Evolutionary conservation across 2,329 filamentous ascomycete species (phyloP).

Genomic region (Cercospora zeae-maydis): DNA sequence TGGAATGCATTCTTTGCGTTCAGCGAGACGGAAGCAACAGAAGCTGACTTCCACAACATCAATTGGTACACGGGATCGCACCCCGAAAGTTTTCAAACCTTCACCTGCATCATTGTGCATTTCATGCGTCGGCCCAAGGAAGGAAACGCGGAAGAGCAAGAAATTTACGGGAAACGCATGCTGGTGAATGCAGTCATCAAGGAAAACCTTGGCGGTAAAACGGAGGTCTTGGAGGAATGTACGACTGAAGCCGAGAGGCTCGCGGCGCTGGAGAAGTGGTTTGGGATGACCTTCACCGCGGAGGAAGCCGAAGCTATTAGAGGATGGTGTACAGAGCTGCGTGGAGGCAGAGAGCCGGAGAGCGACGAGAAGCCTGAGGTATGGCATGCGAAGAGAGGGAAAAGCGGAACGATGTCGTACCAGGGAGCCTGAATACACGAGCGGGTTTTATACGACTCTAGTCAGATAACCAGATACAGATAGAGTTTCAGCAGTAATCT

Average conservation of each 20-base stretch:
- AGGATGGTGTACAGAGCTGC: conserved; percentile 26
- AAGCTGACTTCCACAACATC: conserved; percentile 57
- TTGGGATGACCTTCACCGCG: conserved; percentile 42
- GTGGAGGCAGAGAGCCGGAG: not conserved
- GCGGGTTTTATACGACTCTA: not conserved
- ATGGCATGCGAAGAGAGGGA: conserved; percentile 13
- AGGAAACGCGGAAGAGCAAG: conserved; percentile 23
- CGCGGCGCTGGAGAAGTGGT: conserved; percentile 42
- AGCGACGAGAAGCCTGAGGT: not conserved
- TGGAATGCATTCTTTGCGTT: conserved; percentile 66
- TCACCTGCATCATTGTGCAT: conserved; percentile 51
- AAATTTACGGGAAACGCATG: conserved; percentile 39
- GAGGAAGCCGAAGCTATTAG: conserved; percentile 40
- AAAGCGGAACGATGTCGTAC: not conserved
- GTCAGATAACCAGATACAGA: not conserved
- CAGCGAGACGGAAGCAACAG: conserved; percentile 59
- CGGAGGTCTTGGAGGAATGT: conserved; percentile 42
- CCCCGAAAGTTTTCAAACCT: conserved; percentile 52
- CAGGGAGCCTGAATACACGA: not conserved
- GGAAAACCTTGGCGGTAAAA: conserved; percentile 46
- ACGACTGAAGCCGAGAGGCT: conserved; percentile 43
- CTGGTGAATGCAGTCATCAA: conserved; percentile 45
- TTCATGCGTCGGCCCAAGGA: conserved; percentile 38
- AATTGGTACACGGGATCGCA: conserved; percentile 54
- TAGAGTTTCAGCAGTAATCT: not conserved